These are phyloP conservation scores for Candida sakaeoensis DNA, from an alignment of 805 yeast species.

Conservation along the genomic window DNA sequence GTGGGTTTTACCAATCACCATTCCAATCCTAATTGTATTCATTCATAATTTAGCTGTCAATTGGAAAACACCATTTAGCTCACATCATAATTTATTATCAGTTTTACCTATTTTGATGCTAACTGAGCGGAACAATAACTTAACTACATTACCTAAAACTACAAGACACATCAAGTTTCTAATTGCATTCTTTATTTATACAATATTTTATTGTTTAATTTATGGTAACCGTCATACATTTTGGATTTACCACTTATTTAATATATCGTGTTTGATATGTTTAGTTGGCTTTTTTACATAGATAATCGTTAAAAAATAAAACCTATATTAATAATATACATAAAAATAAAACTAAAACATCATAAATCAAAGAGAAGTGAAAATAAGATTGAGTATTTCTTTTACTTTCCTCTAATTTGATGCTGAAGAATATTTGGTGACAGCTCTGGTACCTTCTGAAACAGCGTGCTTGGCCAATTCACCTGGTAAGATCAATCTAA, in stretches of 20 bases:
- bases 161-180: slow-evolving; percentile 7
- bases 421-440: slow-evolving; percentile 87
- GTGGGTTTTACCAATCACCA: slow-evolving; percentile 75
- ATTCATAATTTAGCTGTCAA: slow-evolving; percentile 70
- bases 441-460: slow-evolving; percentile 98
- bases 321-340: slow-evolving; percentile 10
- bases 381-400: slow-evolving; percentile 2
- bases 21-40: slow-evolving; percentile 78
- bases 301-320: neutral
- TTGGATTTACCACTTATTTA: slow-evolving; percentile 77
- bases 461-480: slow-evolving; percentile 98
- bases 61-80: slow-evolving; percentile 82
- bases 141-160: slow-evolving; percentile 40
- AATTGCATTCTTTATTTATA: slow-evolving; percentile 31
- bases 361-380: slow-evolving; percentile 9
- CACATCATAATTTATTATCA: slow-evolving; percentile 81
- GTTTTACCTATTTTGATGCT: slow-evolving; percentile 67
- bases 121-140: slow-evolving; percentile 44
- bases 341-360: slow-evolving; percentile 8
- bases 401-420: slow-evolving; percentile 22
- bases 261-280: slow-evolving; percentile 52
- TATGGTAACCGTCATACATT: slow-evolving; percentile 82
- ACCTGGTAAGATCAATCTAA: slow-evolving; percentile 96
- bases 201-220: slow-evolving; percentile 57
- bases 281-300: neutral